Evolutionary conservation across 2,329 filamentous ascomycete species (phyloP).

Genomic region (Clarireedia hainanense): DNA sequence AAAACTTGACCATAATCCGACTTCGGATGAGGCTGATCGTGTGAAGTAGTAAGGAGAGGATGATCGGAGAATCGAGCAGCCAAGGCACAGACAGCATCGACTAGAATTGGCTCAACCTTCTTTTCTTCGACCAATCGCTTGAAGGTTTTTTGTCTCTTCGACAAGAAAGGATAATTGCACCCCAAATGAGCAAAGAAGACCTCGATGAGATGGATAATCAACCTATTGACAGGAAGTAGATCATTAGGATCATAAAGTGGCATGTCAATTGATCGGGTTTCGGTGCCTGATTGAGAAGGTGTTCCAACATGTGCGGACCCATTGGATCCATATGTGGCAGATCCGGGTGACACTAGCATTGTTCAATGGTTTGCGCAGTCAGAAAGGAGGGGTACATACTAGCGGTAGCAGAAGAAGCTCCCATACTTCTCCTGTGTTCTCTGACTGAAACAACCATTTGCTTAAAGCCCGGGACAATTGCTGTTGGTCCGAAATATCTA

Average conservation of each 20-base stretch:
- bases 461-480: conserved; percentile 86
- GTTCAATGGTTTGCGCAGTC: background rate
- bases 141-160: conserved; percentile 54
- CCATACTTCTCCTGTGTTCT: conserved; percentile 52
- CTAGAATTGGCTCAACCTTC: conserved; percentile 51
- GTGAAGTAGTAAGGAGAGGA: conserved; percentile 42
- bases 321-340: conserved; percentile 13
- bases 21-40: conserved; percentile 40
- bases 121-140: conserved; percentile 64
- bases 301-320: conserved; percentile 16
- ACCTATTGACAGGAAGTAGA: conserved; percentile 58
- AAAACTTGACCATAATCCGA: conserved; percentile 71
- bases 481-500: conserved; percentile 82
- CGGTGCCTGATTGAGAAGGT: conserved; percentile 17
- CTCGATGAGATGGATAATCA: conserved; percentile 70
- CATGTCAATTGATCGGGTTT: conserved; percentile 33
- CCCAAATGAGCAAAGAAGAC: conserved; percentile 77
- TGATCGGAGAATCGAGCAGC: conserved; percentile 68
- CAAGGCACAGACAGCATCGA: conserved; percentile 77
- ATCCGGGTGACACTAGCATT: conserved; percentile 22
- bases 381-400: conserved; percentile 11
- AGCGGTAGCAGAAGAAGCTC: conserved; percentile 20
- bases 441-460: conserved; percentile 80
- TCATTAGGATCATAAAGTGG: conserved; percentile 74
- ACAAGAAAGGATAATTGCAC: conserved; percentile 79